phyloP scores from a whole-genome alignment of 1,139 yeast species.

The Pichia sp. region DNA sequence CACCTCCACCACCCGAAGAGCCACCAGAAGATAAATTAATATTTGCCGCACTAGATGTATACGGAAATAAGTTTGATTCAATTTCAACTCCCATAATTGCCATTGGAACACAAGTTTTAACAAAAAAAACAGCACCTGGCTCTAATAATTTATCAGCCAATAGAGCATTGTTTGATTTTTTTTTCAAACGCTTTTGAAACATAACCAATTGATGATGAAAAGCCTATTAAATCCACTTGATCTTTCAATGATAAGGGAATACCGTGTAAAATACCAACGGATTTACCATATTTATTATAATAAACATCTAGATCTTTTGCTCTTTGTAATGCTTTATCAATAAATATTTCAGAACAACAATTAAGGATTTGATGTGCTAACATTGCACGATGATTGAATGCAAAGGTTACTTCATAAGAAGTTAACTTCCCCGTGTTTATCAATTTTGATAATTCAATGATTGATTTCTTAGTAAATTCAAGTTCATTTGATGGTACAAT shows the following conservation, averaged over 20 bases:
- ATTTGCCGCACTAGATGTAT: conserved; percentile 43
- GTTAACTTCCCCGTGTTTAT: conserved; percentile 32
- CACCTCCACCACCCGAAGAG: conserved; percentile 59
- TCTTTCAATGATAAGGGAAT: conserved; percentile 57
- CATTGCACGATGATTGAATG: conserved; percentile 51
- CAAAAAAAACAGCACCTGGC: conserved; percentile 34
- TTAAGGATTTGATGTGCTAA: conserved; percentile 50
- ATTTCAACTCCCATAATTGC: conserved; percentile 52
- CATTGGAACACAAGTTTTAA: conserved; percentile 54
- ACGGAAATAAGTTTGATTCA: conserved; percentile 40
- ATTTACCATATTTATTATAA: conserved; percentile 30
- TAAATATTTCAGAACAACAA: conserved; percentile 36
- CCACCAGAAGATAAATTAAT: conserved; percentile 46
- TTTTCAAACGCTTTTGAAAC: conserved; percentile 30
- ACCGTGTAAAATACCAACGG: conserved; percentile 56
- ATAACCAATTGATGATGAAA: conserved; percentile 40
- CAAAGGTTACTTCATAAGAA: conserved; percentile 39
- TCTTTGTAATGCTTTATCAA: conserved; percentile 33
- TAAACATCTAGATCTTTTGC: conserved; percentile 42
- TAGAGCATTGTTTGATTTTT: conserved; percentile 25
- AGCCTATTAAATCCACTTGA: conserved; percentile 39
- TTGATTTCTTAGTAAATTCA: conserved; percentile 22
- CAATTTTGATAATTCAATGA: conserved; percentile 5
- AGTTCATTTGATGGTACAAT: conserved; percentile 24
- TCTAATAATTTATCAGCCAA: conserved; percentile 11